Percentiles rank a stretch among this genome's conserved stretches.
Conservation (phyloP, 1,284 basidiomycete genomes). For the Cutaneotrichosporon sp. region DNA sequence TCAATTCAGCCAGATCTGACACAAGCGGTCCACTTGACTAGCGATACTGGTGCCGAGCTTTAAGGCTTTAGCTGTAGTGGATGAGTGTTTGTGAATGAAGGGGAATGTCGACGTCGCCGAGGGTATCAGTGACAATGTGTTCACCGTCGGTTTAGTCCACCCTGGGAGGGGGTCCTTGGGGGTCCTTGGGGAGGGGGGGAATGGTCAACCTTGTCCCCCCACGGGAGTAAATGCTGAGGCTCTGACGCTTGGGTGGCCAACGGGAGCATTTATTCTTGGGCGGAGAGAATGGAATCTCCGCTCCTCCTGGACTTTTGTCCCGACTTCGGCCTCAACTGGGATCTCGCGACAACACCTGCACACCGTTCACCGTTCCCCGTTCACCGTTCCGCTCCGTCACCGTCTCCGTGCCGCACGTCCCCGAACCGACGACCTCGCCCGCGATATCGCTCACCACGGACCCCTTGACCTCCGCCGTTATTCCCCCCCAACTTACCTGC, state of each 20-base stretch:
- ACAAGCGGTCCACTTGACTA: too few species aligned
- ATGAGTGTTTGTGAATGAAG: background rate
- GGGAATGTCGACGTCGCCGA: background rate
- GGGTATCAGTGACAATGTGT: background rate
- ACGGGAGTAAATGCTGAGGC: background rate
- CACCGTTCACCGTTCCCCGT: too few species aligned
- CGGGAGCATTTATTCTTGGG: background rate
- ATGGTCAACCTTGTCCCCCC: background rate
- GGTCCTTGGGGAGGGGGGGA: too few species aligned
- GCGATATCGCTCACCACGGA: background rate
- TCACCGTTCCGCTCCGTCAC: background rate
- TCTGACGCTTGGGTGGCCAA: background rate
- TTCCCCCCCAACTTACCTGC: constrained; percentile 17
- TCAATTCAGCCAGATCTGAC: background rate
- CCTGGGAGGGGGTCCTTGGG: too few species aligned
- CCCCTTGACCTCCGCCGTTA: background rate
- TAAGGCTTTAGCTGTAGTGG: background rate
- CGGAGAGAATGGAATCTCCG: background rate
- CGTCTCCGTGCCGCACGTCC: background rate
- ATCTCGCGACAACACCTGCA: background rate
- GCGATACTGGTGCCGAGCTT: too few species aligned
- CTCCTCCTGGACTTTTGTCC: background rate
- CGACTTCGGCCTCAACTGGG: background rate
- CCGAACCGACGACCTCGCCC: background rate
- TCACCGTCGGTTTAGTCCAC: too few species aligned